Evolutionary conservation across 2,329 filamentous ascomycete genomes (phyloP), one percentile per base, ranked within the genome.

Genomic region (Claviceps purpurea): DNA sequence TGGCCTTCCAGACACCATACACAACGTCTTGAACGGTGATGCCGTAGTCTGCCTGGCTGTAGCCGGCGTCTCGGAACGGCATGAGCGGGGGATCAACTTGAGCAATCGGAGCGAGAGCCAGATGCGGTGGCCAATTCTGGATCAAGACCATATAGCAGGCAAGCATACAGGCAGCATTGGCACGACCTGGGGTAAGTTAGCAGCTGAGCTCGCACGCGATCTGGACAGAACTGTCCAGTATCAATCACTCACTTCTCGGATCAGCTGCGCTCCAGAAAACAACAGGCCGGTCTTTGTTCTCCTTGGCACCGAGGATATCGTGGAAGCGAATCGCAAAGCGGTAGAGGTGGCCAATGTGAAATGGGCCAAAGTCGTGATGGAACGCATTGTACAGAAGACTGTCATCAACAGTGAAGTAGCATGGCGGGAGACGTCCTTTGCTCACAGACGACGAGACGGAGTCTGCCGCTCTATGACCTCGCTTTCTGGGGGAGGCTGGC

Each of bases 71-170:
- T 56, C 93, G 83, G 78, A 98, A 98, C 11, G 93, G 93, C 93
- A 98, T 98, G 74, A 95, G 79, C 24, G 93, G 93, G 45, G 93
- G 93, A 64, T 98, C 93, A 62, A 94, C 86, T 71, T 98, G 93
- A 6, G 93, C 89, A 64, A 98, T 95, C 14, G 93, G 93, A 13
- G 91, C 91, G 43, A 98, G 79, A 38, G 93, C 93, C 61, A 97
- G 75, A 73, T 98, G 93, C 50, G 93, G 93, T 47, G 93, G 88
- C 93, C 93, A 98, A 43, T 87, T 88, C 71, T 98, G 93, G 61
- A 98, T 95, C 58, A 98, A 73, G 44, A 98, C 90, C 90, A 98
- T 97, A 73, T 98, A 98, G 73, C 89, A 95, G 51, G 93, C 91
- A 46, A 98, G 80, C 63, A 98, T 79, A 66, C 90, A 96, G 30